Conservation (phyloP, 2,329 filamentous ascomycete species). For the Paecilomyces variotii region DNA sequence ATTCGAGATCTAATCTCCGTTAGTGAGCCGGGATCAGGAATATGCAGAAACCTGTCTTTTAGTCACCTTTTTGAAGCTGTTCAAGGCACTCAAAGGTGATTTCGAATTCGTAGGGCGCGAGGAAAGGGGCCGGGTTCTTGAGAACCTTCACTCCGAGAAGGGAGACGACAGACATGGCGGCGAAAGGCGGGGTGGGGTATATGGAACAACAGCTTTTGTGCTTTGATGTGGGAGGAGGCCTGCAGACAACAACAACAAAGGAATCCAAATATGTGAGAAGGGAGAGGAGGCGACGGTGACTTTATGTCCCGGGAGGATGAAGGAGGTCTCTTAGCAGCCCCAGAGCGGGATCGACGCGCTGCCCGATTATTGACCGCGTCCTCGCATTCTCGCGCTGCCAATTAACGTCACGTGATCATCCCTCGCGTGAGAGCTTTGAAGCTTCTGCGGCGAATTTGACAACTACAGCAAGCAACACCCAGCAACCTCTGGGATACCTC, state of each 20-base stretch:
- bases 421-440: constrained; percentile 10
- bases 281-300: not conserved
- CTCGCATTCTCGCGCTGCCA: constrained; percentile 21
- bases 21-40: constrained; percentile 12
- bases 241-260: not conserved
- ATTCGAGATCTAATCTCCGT: constrained; percentile 70
- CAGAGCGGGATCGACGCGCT: constrained; percentile 2
- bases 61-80: constrained; percentile 76
- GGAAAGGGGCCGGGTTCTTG: constrained; percentile 95
- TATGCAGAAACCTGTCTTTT: not conserved
- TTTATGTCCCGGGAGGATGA: constrained; percentile 1
- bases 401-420: constrained; percentile 22
- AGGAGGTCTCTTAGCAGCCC: not conserved
- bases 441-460: constrained; percentile 13
- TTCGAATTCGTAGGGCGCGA: constrained; percentile 89
- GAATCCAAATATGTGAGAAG: constrained; percentile 2
- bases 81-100: constrained; percentile 99
- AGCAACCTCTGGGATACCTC: constrained; percentile 4
- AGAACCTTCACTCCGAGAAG: constrained; percentile 90
- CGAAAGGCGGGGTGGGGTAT: constrained; percentile 9
- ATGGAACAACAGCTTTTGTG: not conserved
- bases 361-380: constrained; percentile 12
- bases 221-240: not conserved
- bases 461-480: constrained; percentile 3
- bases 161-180: constrained; percentile 87